Evolutionary conservation across 352 stramenopile genomes (phyloP), one percentile per base, ranked within the genome.

Genomic region (Phytophthora melonis): DNA sequence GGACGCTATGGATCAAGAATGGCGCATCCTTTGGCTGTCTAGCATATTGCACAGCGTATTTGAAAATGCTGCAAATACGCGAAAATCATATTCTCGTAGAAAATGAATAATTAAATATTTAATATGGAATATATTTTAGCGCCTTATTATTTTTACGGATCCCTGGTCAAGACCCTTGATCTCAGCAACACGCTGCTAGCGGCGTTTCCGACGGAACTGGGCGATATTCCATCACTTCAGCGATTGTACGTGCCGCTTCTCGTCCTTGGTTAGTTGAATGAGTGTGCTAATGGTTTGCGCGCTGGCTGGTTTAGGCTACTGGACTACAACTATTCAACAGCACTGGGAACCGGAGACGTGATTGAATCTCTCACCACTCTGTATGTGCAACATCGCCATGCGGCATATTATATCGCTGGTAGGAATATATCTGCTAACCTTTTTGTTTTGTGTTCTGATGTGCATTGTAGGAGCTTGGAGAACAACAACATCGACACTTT

Each of bases 281-380:
- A 14, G 39, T 6, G 11, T 10, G 13, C 39, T 47, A 47, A 47
- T 18, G 39, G 54, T 21, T 66, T 13, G 19, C 5, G 39, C 23
- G 55, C 5, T 55, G 27, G 6, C 9, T 36, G 56, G 32, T 25
- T 10, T 36, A 68, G 61, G 18, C 16, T 68, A 8, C 36, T 68
- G 61, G 50, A 68, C 30, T 55, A 68, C 50, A 68, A 61, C 32
- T 68, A 56, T 61, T 62, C 61, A 61, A 56, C 62, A 30, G 5
- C 32, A 54, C 6, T 68, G 43, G 32, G 18, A 14, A 13, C 21
- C 5, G 14, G 16, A 1, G 50, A 68, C 10, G 61, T 41, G 49
- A 68, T 68, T 21, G 16, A 45, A 43, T 60, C 61, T 23, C 54
- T 61, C 11, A 61, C 62, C 16, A 68, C 50, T 55, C 25, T 68